Evolutionary conservation across 108 stramenopile genomes (phyloP).

Genomic region (Schizochytrium sp.): DNA sequence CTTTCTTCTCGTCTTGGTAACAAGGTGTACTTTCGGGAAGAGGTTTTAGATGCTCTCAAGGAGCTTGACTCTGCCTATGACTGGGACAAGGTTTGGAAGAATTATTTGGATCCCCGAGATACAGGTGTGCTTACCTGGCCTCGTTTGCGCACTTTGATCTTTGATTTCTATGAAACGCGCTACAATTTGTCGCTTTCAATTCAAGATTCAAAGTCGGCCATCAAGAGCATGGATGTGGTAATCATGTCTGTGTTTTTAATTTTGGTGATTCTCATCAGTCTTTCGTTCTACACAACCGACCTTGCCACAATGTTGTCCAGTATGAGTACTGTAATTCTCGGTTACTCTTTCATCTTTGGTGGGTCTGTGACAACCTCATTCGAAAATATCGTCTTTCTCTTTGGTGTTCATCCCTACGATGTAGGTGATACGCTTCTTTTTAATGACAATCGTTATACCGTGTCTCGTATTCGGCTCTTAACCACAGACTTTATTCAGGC

Average conservation of each 20-base stretch:
- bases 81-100: not conserved
- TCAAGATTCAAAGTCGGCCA: slow-evolving; percentile 42
- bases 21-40: slow-evolving; percentile 31
- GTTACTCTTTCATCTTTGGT: slow-evolving; percentile 52
- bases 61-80: slow-evolving; percentile 5
- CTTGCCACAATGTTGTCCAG: not conserved
- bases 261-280: slow-evolving; percentile 18
- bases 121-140: slow-evolving; percentile 8
- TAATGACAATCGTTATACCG: slow-evolving; percentile 5
- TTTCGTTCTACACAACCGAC: slow-evolving; percentile 8
- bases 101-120: slow-evolving; percentile 13
- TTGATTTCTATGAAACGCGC: not conserved
- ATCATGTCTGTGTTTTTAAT: not conserved
- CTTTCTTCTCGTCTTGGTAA: slow-evolving; percentile 16
- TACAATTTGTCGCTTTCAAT: slow-evolving; percentile 47
- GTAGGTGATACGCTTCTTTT: slow-evolving; percentile 49
- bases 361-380: not conserved
- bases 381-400: slow-evolving; percentile 58
- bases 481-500: slow-evolving; percentile 50
- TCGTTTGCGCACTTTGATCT: not conserved
- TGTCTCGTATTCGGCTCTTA: slow-evolving; percentile 34
- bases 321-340: slow-evolving; percentile 10
- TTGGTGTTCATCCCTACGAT: slow-evolving; percentile 54
- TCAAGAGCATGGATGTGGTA: slow-evolving; percentile 21
- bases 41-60: slow-evolving; percentile 41